phyloP scores from a whole-genome alignment of 2,329 filamentous ascomycete genomes.

The Raffaelea arxii region DNA sequence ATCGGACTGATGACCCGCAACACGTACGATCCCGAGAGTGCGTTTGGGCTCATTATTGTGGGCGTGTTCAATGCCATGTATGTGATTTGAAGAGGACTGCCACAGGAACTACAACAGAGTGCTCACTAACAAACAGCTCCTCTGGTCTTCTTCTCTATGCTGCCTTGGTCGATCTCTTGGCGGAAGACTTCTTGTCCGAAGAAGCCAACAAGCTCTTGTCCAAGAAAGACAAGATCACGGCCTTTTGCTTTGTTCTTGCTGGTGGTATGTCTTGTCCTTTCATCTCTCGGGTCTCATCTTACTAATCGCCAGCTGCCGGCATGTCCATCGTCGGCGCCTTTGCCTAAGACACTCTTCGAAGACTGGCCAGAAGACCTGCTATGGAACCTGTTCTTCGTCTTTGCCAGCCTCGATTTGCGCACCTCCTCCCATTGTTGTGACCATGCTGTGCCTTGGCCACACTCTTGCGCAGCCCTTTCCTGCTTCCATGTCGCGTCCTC shows the following conservation, averaged over 20 bases:
- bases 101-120: background rate
- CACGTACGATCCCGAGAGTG: conserved; percentile 52
- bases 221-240: conserved; percentile 41
- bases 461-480: too few relatives aligned
- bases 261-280: conserved; percentile 31
- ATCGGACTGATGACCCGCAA: conserved; percentile 49
- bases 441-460: too few relatives aligned
- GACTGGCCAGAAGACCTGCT: too few relatives aligned
- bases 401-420: too few relatives aligned
- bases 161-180: conserved; percentile 52
- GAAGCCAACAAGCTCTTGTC: conserved; percentile 40
- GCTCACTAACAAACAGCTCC: conserved; percentile 28
- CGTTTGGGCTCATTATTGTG: conserved; percentile 54
- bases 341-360: too few relatives aligned
- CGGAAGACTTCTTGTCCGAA: conserved; percentile 55
- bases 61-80: conserved; percentile 57
- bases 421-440: too few relatives aligned
- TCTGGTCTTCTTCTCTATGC: conserved; percentile 53
- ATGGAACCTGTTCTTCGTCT: too few relatives aligned
- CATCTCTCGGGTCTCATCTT: background rate
- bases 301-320: conserved; percentile 23
- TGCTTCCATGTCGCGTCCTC: too few relatives aligned
- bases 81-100: too few relatives aligned
- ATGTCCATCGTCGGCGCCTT: conserved; percentile 39
- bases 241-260: conserved; percentile 40